phyloP scores from a whole-genome alignment of 805 yeast genomes.

The Saccharomycopsis sp. region DNA sequence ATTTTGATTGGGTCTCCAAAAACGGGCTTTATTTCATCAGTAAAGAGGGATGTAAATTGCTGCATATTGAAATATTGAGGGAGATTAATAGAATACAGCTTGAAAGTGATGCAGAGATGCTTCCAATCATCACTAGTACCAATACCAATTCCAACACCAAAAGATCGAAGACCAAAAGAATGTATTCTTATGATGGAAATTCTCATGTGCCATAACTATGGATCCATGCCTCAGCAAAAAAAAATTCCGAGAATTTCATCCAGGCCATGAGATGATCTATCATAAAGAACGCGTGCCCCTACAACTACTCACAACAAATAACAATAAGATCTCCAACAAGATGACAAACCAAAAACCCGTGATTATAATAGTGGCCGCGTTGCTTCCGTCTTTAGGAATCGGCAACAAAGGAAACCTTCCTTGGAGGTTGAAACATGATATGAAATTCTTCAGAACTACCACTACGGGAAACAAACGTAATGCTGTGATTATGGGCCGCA shows the following conservation, averaged over 20 bases:
- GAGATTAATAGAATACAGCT: neutral
- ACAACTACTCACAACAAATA: too few species aligned
- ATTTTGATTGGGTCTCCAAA: constrained; percentile 18
- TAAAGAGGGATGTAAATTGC: neutral
- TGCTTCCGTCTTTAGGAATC: constrained; percentile 75
- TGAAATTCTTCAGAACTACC: constrained; percentile 74
- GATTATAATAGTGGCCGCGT: constrained; percentile 77
- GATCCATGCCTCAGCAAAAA: too few species aligned
- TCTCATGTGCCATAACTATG: too few species aligned
- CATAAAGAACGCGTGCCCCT: too few species aligned
- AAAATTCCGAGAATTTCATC: too few species aligned
- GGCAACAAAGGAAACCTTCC: constrained; percentile 80
- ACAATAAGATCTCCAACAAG: neutral
- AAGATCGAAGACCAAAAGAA: too few species aligned
- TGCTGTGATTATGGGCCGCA: constrained; percentile 93
- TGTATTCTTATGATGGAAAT: too few species aligned
- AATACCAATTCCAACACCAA: too few species aligned
- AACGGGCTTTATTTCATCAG: neutral
- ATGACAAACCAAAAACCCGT: constrained; percentile 31
- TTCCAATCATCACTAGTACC: too few species aligned
- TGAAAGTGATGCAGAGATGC: too few species aligned
- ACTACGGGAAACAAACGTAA: constrained; percentile 51
- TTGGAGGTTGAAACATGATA: constrained; percentile 80
- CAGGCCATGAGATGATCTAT: too few species aligned
- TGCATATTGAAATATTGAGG: neutral